A percentile compares a stretch with the other conserved stretches of the same genome.
Evolutionary conservation across 352 stramenopile species (phyloP).

Genomic region (Globisporangium spinosum): DNA sequence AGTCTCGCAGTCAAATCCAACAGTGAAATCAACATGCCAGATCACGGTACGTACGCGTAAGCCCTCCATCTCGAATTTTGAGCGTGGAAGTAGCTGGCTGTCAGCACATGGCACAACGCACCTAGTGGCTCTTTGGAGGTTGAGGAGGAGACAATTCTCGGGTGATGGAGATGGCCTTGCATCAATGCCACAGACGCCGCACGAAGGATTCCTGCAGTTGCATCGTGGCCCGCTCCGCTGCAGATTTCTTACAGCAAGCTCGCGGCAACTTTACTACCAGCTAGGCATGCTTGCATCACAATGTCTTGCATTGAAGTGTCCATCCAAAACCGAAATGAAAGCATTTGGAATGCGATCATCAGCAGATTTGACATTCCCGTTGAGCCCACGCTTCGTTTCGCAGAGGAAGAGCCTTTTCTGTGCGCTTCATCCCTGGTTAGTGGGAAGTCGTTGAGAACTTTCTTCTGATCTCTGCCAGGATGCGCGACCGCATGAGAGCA

Average conservation of each 20-base stretch:
- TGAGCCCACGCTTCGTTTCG: not conserved
- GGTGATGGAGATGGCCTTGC: not conserved
- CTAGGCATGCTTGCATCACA: conserved; percentile 4
- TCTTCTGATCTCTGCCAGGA: not conserved
- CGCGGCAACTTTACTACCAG: conserved; percentile 1
- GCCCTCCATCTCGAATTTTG: conserved; percentile 17
- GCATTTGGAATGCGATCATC: not conserved
- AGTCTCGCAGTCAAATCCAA: not conserved
- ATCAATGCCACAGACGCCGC: not conserved
- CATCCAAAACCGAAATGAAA: conserved; percentile 6
- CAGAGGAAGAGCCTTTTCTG: not conserved
- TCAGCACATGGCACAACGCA: conserved; percentile 8
- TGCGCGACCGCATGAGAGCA: not conserved
- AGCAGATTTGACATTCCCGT: not conserved
- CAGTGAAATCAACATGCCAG: not conserved
- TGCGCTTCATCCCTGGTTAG: not conserved
- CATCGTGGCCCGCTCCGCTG: not conserved
- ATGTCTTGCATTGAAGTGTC: not conserved
- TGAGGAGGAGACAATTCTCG: not conserved
- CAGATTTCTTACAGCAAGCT: not conserved
- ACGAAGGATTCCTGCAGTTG: not conserved
- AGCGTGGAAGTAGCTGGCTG: conserved; percentile 14
- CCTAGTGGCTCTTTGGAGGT: not conserved
- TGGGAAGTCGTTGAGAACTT: not conserved
- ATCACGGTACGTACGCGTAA: conserved; percentile 11